Percentiles rank a stretch among this genome's conserved stretches.
phyloP scores from a whole-genome alignment of 2,329 filamentous ascomycete species.

The Purpureocillium lavendulum region DNA sequence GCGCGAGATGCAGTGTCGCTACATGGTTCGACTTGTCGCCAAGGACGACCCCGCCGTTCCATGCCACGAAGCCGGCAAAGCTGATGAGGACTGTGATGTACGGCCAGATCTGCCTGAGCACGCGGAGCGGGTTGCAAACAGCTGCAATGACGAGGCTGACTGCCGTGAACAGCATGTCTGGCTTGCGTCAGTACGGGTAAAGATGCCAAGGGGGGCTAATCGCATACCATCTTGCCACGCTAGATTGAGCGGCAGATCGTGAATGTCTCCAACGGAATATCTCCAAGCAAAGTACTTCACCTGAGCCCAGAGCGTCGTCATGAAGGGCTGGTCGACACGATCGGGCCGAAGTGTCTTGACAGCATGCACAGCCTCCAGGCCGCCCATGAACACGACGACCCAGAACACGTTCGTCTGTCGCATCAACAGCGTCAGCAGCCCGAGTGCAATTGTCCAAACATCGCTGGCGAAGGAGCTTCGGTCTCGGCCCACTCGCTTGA shows the following conservation, averaged over 20 bases:
- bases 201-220: background rate
- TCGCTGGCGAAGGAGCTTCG: constrained; percentile 27
- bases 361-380: constrained; percentile 44
- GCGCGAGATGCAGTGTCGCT: constrained; percentile 78
- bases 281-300: constrained; percentile 29
- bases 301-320: constrained; percentile 23
- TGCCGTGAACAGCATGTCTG: constrained; percentile 47
- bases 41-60: constrained; percentile 88
- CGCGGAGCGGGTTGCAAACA: constrained; percentile 34
- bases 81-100: constrained; percentile 53
- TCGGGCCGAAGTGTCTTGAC: constrained; percentile 34
- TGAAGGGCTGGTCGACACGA: constrained; percentile 18
- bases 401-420: constrained; percentile 97
- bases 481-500: constrained; percentile 31
- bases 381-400: constrained; percentile 72
- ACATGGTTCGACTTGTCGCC: constrained; percentile 94
- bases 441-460: constrained; percentile 42
- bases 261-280: constrained; percentile 43
- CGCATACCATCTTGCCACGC: constrained; percentile 43
- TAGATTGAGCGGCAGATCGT: constrained; percentile 41
- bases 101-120: constrained; percentile 45
- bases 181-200: constrained; percentile 8
- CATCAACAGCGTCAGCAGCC: constrained; percentile 62
- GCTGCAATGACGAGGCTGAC: constrained; percentile 57
- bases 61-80: constrained; percentile 69